These are phyloP conservation scores for Hemileccinum impolitum DNA, from an alignment of 768 basidiomycete species.

Conservation along the genomic window DNA sequence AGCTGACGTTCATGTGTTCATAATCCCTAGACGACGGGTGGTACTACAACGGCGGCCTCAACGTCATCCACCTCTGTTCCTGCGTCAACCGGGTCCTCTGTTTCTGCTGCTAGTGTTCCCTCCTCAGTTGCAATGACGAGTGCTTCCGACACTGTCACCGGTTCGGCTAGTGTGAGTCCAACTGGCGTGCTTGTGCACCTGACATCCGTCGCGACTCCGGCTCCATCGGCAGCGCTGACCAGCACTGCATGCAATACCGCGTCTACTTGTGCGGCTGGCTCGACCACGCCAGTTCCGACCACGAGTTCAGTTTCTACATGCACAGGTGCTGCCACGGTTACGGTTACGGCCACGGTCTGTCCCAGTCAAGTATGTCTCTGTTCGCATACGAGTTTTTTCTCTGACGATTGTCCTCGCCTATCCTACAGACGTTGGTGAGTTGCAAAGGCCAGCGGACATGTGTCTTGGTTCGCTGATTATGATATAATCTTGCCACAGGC, in stretches of 20 bases:
- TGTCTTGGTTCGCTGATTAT: no score
- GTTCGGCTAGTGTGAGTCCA: neutral
- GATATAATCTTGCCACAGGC: no score
- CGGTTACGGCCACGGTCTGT: slow-evolving; percentile 12
- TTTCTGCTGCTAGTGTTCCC: neutral
- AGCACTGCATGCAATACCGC: neutral
- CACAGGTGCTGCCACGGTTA: slow-evolving; percentile 12
- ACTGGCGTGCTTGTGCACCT: slow-evolving; percentile 1
- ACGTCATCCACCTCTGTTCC: neutral
- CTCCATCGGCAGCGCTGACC: no score
- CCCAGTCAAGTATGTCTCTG: slow-evolving; percentile 13
- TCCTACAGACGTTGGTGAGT: neutral
- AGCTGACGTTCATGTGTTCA: neutral
- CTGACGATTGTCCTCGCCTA: neutral
- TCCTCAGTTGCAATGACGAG: neutral
- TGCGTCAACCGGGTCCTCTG: no score
- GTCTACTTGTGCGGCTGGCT: neutral
- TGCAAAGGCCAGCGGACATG: no score
- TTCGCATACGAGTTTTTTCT: neutral
- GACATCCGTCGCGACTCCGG: neutral
- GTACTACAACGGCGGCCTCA: neutral
- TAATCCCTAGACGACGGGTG: slow-evolving; percentile 2
- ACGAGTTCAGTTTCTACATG: slow-evolving; percentile 3
- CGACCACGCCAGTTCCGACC: neutral
- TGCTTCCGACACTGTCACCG: neutral